A percentile compares a stretch with the other conserved stretches of the same genome.
Conservation (phyloP, 768 basidiomycete genomes). For the Lactifluus piperatus region DNA sequence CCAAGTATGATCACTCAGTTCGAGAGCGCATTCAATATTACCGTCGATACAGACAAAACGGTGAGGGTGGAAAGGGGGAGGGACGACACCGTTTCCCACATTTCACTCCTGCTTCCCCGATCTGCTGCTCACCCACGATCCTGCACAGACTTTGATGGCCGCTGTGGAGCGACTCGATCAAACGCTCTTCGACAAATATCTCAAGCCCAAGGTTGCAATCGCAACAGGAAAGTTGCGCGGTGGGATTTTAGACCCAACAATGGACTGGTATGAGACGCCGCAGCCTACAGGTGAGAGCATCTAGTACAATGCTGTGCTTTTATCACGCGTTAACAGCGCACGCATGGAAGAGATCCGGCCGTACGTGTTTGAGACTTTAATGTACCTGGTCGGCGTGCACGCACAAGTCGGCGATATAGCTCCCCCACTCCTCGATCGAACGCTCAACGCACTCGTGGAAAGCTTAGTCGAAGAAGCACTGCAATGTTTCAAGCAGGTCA, state of each 20-base stretch:
- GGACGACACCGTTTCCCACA: not conserved
- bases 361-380: constrained; percentile 85
- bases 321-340: not conserved
- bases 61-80: constrained; percentile 32
- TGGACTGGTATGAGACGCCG: constrained; percentile 93
- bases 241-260: constrained; percentile 69
- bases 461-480: constrained; percentile 79
- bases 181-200: constrained; percentile 81
- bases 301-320: not conserved
- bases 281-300: constrained; percentile 71
- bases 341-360: constrained; percentile 70
- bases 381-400: constrained; percentile 86
- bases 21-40: constrained; percentile 63
- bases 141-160: constrained; percentile 53
- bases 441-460: constrained; percentile 70
- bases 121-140: not conserved
- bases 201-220: constrained; percentile 69
- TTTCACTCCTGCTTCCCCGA: not conserved
- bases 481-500: constrained; percentile 79
- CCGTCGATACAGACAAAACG: constrained; percentile 63
- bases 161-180: constrained; percentile 81
- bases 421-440: constrained; percentile 73
- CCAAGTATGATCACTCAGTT: constrained; percentile 77
- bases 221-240: constrained; percentile 59
- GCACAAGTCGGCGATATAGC: constrained; percentile 81